These are phyloP conservation scores for Apiotrichum akiyoshidainum DNA, from an alignment of 1,284 basidiomycete genomes.

Conservation along the genomic window DNA sequence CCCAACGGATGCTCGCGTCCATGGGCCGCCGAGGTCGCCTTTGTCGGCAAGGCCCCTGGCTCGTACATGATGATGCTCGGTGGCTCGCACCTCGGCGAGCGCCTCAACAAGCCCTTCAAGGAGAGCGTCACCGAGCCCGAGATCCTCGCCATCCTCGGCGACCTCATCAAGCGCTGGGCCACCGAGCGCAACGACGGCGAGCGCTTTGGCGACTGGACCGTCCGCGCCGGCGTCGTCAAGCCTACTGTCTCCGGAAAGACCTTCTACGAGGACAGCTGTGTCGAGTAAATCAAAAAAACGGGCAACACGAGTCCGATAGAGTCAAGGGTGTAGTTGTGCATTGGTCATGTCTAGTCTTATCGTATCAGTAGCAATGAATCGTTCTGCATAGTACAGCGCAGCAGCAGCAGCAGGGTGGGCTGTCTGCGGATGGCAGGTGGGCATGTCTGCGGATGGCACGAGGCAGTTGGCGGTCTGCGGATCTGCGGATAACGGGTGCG, in stretches of 20 bases:
- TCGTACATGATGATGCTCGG: conserved; percentile 94
- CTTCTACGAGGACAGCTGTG: conserved; percentile 67
- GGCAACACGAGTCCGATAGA: too few relatives aligned
- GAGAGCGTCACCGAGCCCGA: conserved; percentile 92
- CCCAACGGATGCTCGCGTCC: conserved; percentile 89
- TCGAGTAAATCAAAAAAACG: conserved; percentile 15
- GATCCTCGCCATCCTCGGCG: conserved; percentile 80
- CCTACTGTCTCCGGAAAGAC: conserved; percentile 70
- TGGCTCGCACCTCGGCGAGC: conserved; percentile 87
- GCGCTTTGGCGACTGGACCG: conserved; percentile 92
- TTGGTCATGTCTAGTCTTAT: conserved; percentile 5
- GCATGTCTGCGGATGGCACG: too few relatives aligned
- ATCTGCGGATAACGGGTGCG: too few relatives aligned
- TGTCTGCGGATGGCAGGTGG: neutral
- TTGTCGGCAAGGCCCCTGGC: conserved; percentile 94
- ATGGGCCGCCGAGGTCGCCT: conserved; percentile 94
- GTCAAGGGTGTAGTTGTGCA: conserved; percentile 9
- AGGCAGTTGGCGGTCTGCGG: too few relatives aligned
- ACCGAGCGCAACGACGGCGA: conserved; percentile 85
- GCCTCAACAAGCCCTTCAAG: conserved; percentile 74
- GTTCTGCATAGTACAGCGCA: conserved; percentile 6
- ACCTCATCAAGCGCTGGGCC: conserved; percentile 93
- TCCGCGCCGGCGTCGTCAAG: conserved; percentile 79
- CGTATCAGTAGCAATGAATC: conserved; percentile 12
- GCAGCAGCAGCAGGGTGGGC: neutral